Evolutionary conservation across 768 basidiomycete species (phyloP), one percentile per base, ranked within the genome.

Genomic region (Xerocomus spinulosus): DNA sequence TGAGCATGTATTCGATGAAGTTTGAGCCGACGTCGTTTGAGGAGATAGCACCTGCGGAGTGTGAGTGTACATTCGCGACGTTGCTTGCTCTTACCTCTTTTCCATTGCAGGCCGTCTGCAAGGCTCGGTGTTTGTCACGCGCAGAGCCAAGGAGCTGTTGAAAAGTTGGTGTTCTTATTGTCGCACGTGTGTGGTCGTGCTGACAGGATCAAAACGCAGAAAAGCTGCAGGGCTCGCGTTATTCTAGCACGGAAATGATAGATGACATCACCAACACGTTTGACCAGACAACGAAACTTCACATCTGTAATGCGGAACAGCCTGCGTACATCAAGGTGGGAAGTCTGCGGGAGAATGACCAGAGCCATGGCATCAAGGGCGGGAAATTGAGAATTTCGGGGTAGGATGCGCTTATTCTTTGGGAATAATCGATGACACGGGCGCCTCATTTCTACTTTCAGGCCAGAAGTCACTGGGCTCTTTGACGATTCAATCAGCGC

Each of bases 311-410:
- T 35, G 54, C 50, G 1, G 51, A 59, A 14, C 64, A 70, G 24
- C 58, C 70, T 0, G 68, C 62, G 5, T 75, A 66, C 46, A 63
- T 63, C 35, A 72, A 58, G n/a, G 70, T 76, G n/a, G 73, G 73
- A n/a, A 67, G 58, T 14, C 48, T 60, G n/a, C 53, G 66, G 3
- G 67, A 67, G 40, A 63, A 56, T 33, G 70, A 75, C 43, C 42
- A 45, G 0, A 42, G 49, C 10, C 54, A 60, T 28, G 62, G 59
- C 9, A 68, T 74, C 13, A 55, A 56, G 20, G 47, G 50, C 9
- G 73, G 73, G 0, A 66, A 66, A 40, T 44, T 74, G 35, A 60
- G 51, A 36, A 61, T 0, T 66, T 70, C 44, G 53, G 54, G 4
- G 48, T 35, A 42, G 32, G 64, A 28, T 10, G 10, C 5, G 26